Evolutionary conservation across 306 rosid species (phyloP), one percentile per base, ranked within the genome.

Genomic region (Quercus wislizeni): DNA sequence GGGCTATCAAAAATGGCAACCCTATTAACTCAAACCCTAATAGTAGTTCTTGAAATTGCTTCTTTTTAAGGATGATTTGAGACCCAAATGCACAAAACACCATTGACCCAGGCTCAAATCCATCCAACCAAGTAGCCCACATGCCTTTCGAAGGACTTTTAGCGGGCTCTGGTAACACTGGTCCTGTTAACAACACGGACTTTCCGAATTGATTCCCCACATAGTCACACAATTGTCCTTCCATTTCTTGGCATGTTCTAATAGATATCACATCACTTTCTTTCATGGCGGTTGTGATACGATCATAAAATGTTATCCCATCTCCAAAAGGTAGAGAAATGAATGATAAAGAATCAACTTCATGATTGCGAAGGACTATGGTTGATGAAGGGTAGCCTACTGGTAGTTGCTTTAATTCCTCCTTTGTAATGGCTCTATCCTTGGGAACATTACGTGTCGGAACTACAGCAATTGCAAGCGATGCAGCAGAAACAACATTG

Each of bases 21-120:
- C 87, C 86, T 0, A 90, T 74, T 43, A 78, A 76, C 80, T 92
- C 97, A 41, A 92, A 72, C 1, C 91, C 97, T 1, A 87, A 20
- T 4, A 92, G 17, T 0, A 90, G 79, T 72, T 90, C 93, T 55
- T 89, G 93, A 31, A 89, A 88, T 12, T 92, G 94, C 0, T 62
- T 30, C 15, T 89, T 87, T 6, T 86, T 79, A 5, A 89, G 79
- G 11, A 78, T 67, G 56, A 56, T 41, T 56, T 92, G 94, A 35
- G 83, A 87, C 71, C 97, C 97, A 49, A 90, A 88, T 30, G 97
- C 89, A 13, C 94, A 90, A 33, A 82, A 92, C 21, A 92, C 79
- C 0, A 87, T 87, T 0, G 88, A 72, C 2, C 61, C 69, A 1
- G 69, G 33, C 14, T 70, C 72, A 56, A 87, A 90, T 11, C 77